phyloP scores from a whole-genome alignment of 2,329 filamentous ascomycete genomes.

The Neofusicoccum ribis region DNA sequence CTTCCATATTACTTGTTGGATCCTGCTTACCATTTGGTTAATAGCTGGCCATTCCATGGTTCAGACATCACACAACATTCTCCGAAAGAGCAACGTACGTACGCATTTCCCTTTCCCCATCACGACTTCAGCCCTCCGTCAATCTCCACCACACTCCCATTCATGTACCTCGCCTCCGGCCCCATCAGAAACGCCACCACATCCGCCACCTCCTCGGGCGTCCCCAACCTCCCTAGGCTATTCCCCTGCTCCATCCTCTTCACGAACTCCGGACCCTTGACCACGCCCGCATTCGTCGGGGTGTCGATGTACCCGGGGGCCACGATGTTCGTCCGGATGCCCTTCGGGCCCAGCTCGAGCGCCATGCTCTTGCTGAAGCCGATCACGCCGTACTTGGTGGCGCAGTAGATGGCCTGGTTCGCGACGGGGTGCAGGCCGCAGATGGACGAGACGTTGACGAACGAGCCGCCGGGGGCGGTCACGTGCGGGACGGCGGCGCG shows the following conservation, averaged over 20 bases:
- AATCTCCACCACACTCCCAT: conserved; percentile 50
- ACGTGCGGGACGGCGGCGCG: conserved; percentile 97
- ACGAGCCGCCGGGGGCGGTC: conserved; percentile 96
- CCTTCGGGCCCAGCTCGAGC: conserved; percentile 15
- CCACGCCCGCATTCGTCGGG: conserved; percentile 51
- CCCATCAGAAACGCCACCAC: conserved; percentile 52
- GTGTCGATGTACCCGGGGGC: conserved; percentile 47
- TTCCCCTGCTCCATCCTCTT: conserved; percentile 41
- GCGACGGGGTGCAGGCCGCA: conserved; percentile 99
- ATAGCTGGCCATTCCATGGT: no score
- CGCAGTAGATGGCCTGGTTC: conserved; percentile 95
- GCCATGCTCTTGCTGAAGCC: conserved; percentile 66
- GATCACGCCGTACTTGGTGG: conserved; percentile 72
- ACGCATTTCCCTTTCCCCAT: background rate
- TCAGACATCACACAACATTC: no score
- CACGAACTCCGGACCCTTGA: conserved; percentile 48
- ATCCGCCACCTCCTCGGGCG: conserved; percentile 51
- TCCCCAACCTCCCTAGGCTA: conserved; percentile 46
- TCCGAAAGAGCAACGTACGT: no score
- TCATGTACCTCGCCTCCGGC: conserved; percentile 48
- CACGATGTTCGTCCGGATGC: conserved; percentile 18
- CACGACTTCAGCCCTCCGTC: conserved; percentile 42
- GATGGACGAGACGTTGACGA: conserved; percentile 95
- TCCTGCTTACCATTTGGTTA: no score
- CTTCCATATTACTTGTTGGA: no score